Base-by-base conservation (phyloP, 352 stramenopile species). In the Phytophthora podocarpi region DNA sequence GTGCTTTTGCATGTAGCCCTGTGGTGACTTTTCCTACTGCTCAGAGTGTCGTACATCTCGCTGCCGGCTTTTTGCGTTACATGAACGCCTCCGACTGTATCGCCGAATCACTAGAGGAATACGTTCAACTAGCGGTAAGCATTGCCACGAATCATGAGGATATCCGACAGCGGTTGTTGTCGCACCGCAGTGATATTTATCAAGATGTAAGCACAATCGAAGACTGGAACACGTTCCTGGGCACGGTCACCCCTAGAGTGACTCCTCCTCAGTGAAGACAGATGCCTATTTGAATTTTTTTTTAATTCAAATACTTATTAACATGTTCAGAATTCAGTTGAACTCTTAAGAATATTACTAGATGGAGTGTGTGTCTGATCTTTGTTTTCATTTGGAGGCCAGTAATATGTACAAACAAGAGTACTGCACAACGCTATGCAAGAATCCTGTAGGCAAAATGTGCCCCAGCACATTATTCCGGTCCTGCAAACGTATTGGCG, bases 1-100 rank as follows among this genome's bases (percentile, higher is more conserved):
- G 10, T 53, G 12, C 23, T 37, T 5, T 50, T 60, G 35, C 21
- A 4, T 51, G 12, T 40, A 90, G 78, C 9, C 78, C 80, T 24
- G 80, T 90, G 15, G 68, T 90, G 37, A 88, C 80, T 21, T 41
- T 87, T 13, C 78, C 80, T 27, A 61, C 67, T 7, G 69, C 69
- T 15, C 80, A 90, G 35, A 84, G 59, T 6, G 76, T 88, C 6
- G 61, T 82, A 20, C 70, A 87, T 26, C 76, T 90, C 24, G 74
- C 80, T 10, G 80, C 80, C 16, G 80, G 80, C 1, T 90, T 90
- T 42, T 63, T 86, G 10, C 78, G 80, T 1, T 77, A 76, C 52
- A 76, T 90, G 48, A 77, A 82, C 47, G 57, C 74, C 9, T 74
- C 73, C 4, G 61, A 77, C 8, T 80, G 66, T 34, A 82, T 90